Evolutionary conservation across 2,329 filamentous ascomycete species (phyloP), one percentile per base, ranked within the genome.

Genomic region (Xylariaceae sp.): DNA sequence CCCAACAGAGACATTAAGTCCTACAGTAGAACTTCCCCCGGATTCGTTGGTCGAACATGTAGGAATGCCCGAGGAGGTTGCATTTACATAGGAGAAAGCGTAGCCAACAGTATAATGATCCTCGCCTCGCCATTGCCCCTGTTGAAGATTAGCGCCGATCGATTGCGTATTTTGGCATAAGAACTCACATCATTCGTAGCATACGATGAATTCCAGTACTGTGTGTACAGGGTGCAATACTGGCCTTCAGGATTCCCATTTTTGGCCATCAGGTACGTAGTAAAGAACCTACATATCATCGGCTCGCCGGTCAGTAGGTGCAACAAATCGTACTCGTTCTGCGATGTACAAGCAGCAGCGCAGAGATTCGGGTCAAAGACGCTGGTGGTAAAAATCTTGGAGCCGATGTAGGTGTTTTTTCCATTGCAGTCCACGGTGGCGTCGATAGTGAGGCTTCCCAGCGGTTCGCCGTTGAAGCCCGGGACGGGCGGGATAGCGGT

Each of bases 141-240:
- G 20, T 18, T n/a, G 40, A 20, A 44, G 20, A 48, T 57, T 43
- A 66, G 46, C 46, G 20, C 3, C 20, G 32, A 23, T 18, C 26
- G 7, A 37, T 46, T 6, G 2, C 7, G 16, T 3, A 37, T 19
- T 37, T 32, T 20, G 14, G 12, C 16, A 21, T 1, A 26, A 9
- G 7, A 21, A 64, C 65, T 65, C 48, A 68, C 65, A 19, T 56
- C 48, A 50, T 67, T 64, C 20, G 64, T 67, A 37, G 65, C 65
- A 44, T 65, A 68, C n/a, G 53, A 55, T 7, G 56, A 40, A 26
- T 68, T 61, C 62, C 69, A 72, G 47, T 63, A 52, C 46, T 66
- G 62, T n/a, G 65, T 71, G 65, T 75, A 77, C 44, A 77, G 53
- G 26, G 69, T 62, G 61, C 75, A 77, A 57, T 74, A 71, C 12